Evolutionary conservation across 2,329 filamentous ascomycete species (phyloP).

Genomic region (Penicillium griseofulvum): DNA sequence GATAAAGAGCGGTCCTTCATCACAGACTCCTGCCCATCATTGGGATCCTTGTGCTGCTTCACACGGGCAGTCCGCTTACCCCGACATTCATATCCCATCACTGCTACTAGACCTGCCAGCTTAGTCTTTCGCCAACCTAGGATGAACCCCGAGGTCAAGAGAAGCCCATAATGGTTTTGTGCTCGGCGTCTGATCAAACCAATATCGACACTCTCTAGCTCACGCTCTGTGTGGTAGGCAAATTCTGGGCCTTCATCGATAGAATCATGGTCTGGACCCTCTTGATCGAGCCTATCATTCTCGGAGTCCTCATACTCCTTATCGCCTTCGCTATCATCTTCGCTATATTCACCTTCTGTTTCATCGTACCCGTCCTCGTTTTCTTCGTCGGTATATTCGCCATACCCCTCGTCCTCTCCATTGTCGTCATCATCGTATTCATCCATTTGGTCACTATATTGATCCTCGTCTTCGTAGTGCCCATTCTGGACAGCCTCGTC

Average conservation of each 20-base stretch:
- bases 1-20: not conserved
- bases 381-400: not conserved
- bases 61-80: constrained; percentile 6
- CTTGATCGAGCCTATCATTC: not conserved
- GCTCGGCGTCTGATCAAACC: not conserved
- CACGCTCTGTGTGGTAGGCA: not conserved
- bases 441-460: not conserved
- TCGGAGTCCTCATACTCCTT: too few species aligned
- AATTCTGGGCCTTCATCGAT: not conserved
- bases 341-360: not conserved
- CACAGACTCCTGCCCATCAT: not conserved
- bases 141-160: constrained; percentile 1
- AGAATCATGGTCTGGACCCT: not conserved
- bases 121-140: constrained; percentile 4
- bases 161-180: constrained; percentile 10
- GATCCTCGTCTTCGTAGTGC: not conserved
- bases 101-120: not conserved
- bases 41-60: not conserved
- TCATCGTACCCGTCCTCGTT: not conserved
- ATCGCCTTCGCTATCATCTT: not conserved
- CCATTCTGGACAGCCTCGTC: not conserved
- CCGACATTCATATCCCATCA: constrained; percentile 8
- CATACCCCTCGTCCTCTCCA: not conserved
- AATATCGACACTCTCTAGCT: not conserved
- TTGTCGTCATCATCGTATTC: not conserved